Evolutionary conservation across 345 rosid species (phyloP).

Genomic region (Acer yangbiense): DNA sequence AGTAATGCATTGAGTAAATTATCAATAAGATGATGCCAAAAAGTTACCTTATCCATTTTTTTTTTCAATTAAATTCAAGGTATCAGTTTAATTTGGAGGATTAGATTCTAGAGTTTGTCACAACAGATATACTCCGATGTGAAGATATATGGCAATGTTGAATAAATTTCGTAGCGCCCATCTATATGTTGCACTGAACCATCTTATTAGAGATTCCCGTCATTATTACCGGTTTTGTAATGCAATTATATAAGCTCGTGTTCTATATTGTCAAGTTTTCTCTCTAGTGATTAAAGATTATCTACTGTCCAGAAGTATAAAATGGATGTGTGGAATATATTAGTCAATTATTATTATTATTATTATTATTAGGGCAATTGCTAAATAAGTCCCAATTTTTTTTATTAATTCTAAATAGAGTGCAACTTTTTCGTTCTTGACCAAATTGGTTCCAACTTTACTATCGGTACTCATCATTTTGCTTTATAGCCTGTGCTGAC

Average conservation of each 20-base stretch:
- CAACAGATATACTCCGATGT: constrained; percentile 1
- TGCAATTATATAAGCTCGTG: neutral
- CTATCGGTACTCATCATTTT: neutral
- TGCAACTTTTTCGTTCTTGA: no score
- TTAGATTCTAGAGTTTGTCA: neutral
- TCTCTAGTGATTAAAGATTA: neutral
- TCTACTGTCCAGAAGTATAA: no score
- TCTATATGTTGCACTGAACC: neutral
- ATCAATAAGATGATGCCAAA: neutral
- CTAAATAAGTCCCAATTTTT: no score
- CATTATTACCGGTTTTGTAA: neutral
- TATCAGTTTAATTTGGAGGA: no score
- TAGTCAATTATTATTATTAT: no score
- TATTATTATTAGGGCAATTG: no score
- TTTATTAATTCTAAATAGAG: no score
- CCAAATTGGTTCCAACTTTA: no score
- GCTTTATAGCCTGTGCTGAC: neutral
- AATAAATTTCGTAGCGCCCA: neutral
- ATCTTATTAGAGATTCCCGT: neutral
- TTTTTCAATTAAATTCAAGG: neutral
- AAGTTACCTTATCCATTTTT: neutral
- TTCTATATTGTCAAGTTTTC: neutral
- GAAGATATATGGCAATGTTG: neutral
- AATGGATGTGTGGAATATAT: neutral
- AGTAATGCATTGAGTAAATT: neutral